phyloP scores from a whole-genome alignment of 257 asterid genomes.

The Solanum chmielewskii region DNA sequence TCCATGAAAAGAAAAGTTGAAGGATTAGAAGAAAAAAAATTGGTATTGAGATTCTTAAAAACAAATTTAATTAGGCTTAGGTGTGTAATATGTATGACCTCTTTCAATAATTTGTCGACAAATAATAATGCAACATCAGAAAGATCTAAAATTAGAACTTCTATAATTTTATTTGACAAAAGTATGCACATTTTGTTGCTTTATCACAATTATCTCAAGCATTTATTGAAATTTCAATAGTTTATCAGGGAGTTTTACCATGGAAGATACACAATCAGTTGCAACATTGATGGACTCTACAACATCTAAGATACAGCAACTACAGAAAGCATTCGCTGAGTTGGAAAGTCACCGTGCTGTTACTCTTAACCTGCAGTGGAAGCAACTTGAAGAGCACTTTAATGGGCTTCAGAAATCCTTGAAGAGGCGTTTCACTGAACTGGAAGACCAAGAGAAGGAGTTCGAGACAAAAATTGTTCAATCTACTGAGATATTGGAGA shows the following conservation, averaged over 20 bases:
- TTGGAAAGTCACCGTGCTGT: conserved; percentile 89
- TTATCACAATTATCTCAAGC: background rate
- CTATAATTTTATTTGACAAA: background rate
- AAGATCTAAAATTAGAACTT: background rate
- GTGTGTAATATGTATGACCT: background rate
- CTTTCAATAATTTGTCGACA: background rate
- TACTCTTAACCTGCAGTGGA: conserved; percentile 86
- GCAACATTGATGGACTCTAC: conserved; percentile 64
- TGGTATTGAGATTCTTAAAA: background rate
- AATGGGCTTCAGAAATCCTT: conserved; percentile 87
- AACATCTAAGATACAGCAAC: conserved; percentile 76
- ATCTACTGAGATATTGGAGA: conserved; percentile 56
- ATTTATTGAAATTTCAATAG: background rate
- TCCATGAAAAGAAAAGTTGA: background rate
- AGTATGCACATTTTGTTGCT: background rate
- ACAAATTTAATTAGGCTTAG: background rate
- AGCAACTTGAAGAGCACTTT: conserved; percentile 94
- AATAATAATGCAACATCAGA: background rate
- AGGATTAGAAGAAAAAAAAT: background rate
- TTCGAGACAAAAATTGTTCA: conserved; percentile 67
- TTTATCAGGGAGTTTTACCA: conserved; percentile 12
- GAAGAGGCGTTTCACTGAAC: conserved; percentile 88
- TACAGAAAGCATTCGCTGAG: conserved; percentile 93
- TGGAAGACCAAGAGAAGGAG: conserved; percentile 86
- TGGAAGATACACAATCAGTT: conserved; percentile 59